Evolutionary conservation across 2,329 filamentous ascomycete species (phyloP), one percentile per base, ranked within the genome.

Genomic region (Biscogniauxia sp.): DNA sequence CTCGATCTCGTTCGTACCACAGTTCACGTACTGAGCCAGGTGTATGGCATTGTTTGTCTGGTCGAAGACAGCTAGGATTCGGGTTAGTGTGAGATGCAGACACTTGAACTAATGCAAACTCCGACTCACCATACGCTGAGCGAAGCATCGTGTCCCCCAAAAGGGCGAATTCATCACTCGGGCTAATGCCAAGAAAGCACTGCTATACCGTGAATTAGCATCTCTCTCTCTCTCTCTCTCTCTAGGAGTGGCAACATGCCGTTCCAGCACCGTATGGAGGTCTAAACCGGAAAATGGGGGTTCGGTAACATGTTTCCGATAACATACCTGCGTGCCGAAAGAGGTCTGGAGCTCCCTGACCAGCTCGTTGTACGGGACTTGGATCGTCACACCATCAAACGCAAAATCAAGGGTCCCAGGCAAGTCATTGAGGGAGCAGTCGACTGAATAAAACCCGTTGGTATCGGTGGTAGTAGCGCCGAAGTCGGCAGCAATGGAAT

Each of bases 101-200:
- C 2, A 13, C 9, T 32, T 32, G 28, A 7, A 13, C 11, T 13
- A 32, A 13, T 13, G 28, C 28, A 32, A 32, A 32, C 11, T 17
- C 7, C 4, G 11, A 57, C 70, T 65, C 61, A 82, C 80, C 75
- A 64, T 84, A 85, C 20, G 82, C 82, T 11, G 81, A 84, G 32
- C 84, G 79, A 64, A 86, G 63, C 70, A 87, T 84, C 1, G 83
- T 84, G 66, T 85, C 84, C 11, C 84, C 84, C n/a, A 86, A 75
- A n/a, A 86, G 72, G 51, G 76, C 76, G 65, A 83, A 84, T 26
- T 77, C 74, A 6, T 76, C 70, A 64, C 76, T 82, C 8, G 79
- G 75, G 63, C 76, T 75, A 62, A 84, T 78, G 7, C 82, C 82
- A n/a, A 84, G 70, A 58, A 80, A 82, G 66, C 82, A 84, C 11